Evolutionary conservation across 2,329 filamentous ascomycete species (phyloP), one percentile per base, ranked within the genome.

Genomic region (Lasiodiplodia sp.): DNA sequence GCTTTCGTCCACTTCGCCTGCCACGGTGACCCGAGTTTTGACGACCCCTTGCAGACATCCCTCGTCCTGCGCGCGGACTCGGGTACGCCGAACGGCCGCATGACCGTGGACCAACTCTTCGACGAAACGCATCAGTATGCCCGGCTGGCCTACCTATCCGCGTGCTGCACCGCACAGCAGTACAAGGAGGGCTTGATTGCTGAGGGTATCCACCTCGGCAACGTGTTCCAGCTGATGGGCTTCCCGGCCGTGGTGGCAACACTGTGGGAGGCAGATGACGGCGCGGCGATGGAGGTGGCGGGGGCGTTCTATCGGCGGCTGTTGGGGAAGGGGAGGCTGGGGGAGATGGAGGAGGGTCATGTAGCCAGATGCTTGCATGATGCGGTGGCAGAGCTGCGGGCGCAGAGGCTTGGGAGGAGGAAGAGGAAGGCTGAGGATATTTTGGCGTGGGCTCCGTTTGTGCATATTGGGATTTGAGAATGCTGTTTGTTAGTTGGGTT

Each of bases 151-250:
- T 81, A 78, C 69, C 75, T 82, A 1, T 81, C 78, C 1, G 78
- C 79, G 0, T 81, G 79, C 69, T 80, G 76, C 14, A 80, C 79
- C 1, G 78, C 77, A 2, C 70, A 78, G 64, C 75, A 75, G 49
- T 70, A 69, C 16, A 71, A 70, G 0, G 52, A 21, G 1, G 28
- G 56, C 0, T 68, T 80, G 21, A 60, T 69, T 0, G 78, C 80
- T 65, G 79, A 82, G 70, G 75, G 70, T 8, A 74, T 81, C 23
- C 77, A 81, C 66, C 69, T 79, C 10, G 78, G 73, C 5, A 77
- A 75, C 52, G 77, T 70, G 6, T 81, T 81, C 67, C 79, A 81
- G 70, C 71, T 79, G 6, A 75, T 76, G 4, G 77, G 79, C 0
- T 81, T 80, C 67, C 71, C 70, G 11, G 74, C 79, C 68, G 76